Percentiles rank a stretch among this genome's conserved stretches.
Conservation (phyloP, 2,329 filamentous ascomycete species). For the Pseudopyricularia cyperi region DNA sequence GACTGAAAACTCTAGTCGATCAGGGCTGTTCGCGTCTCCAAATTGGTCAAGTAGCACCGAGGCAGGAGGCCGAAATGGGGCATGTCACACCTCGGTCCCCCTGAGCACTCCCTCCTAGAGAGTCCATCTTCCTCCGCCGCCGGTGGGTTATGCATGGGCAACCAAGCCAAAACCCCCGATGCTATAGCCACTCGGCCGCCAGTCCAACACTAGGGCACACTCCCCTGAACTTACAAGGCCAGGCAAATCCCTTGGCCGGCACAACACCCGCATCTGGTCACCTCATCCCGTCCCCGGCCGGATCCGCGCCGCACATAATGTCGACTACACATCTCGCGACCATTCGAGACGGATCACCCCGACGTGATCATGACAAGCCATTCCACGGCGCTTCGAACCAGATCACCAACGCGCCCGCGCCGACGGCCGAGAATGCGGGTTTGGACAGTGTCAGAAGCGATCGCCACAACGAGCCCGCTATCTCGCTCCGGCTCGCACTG, state of each 20-base stretch:
- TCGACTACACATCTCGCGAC: neutral
- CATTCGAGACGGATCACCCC: neutral
- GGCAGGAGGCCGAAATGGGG: neutral
- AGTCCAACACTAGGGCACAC: neutral
- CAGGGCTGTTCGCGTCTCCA: neutral
- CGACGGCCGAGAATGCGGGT: neutral
- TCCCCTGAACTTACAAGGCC: too few species aligned
- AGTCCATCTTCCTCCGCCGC: neutral
- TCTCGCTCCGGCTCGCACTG: neutral
- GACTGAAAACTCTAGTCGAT: neutral
- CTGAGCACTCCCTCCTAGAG: neutral
- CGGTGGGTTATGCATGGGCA: neutral
- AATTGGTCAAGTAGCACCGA: neutral
- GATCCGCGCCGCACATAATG: neutral
- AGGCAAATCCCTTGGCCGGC: neutral
- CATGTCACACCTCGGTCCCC: neutral
- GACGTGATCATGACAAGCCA: neutral
- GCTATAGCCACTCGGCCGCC: neutral
- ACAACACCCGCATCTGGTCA: neutral
- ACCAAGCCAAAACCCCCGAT: slow-evolving; percentile 1
- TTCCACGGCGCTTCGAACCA: neutral
- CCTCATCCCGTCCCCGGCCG: neutral
- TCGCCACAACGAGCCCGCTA: too few species aligned
- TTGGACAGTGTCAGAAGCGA: too few species aligned
- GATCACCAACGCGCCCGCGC: neutral